Conservation (phyloP, 805 yeast genomes). For the Monosporozyma unispora region DNA sequence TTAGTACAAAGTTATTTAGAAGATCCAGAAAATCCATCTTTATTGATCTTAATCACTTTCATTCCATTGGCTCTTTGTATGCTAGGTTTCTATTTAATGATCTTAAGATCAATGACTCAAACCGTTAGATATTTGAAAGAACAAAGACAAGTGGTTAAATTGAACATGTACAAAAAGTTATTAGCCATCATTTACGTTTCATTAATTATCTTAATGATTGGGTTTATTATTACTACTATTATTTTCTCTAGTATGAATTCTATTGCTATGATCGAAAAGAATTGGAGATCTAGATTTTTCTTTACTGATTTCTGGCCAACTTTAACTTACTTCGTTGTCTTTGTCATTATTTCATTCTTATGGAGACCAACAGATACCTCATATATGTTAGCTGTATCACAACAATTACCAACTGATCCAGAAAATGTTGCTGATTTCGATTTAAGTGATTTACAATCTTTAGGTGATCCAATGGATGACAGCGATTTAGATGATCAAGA, state of each 20-base stretch:
- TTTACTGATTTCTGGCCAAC: constrained; percentile 93
- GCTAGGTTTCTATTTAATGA: constrained; percentile 63
- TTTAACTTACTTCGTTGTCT: constrained; percentile 73
- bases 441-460: constrained; percentile 44
- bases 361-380: constrained; percentile 98
- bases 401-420: constrained; percentile 81
- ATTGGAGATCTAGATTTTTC: constrained; percentile 90
- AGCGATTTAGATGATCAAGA: constrained; percentile 32
- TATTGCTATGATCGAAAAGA: constrained; percentile 68
- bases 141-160: constrained; percentile 87
- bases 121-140: constrained; percentile 68
- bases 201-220: constrained; percentile 58
- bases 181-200: constrained; percentile 69
- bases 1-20: constrained; percentile 45
- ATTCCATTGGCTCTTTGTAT: constrained; percentile 67
- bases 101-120: constrained; percentile 59
- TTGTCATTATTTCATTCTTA: constrained; percentile 73
- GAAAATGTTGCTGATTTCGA: constrained; percentile 60
- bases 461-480: constrained; percentile 33
- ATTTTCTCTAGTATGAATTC: constrained; percentile 65
- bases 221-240: constrained; percentile 61
- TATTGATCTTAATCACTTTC: constrained; percentile 47
- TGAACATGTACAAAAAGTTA: constrained; percentile 73
- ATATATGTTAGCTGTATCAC: constrained; percentile 87
- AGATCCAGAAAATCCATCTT: constrained; percentile 41